phyloP scores from a whole-genome alignment of 2,329 filamentous ascomycete species.

The Aureobasidium pullulans region DNA sequence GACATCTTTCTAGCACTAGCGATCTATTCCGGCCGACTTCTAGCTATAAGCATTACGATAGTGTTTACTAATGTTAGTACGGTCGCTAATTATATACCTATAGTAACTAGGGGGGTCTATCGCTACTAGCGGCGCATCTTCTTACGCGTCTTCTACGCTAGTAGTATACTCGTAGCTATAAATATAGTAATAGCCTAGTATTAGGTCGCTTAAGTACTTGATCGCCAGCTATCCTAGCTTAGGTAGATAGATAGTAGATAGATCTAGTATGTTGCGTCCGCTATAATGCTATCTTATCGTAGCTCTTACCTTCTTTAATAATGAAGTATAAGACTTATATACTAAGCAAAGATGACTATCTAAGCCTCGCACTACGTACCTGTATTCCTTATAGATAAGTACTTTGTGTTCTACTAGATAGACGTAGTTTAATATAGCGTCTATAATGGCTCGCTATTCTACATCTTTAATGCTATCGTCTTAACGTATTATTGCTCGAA shows the following conservation, averaged over 20 bases:
- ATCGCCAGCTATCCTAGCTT: neutral
- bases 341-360: neutral
- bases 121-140: too few species aligned
- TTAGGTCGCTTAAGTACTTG: neutral
- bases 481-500: too few species aligned
- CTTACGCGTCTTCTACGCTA: neutral
- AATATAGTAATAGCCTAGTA: neutral
- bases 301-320: too few species aligned
- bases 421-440: neutral
- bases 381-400: neutral
- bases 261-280: neutral
- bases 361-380: neutral
- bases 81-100: neutral
- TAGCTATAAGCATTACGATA: neutral
- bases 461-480: too few species aligned
- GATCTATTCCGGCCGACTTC: neutral
- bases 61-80: neutral
- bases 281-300: neutral
- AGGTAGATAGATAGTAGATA: neutral
- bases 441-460: neutral
- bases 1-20: neutral
- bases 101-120: neutral
- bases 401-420: neutral
- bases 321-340: neutral
- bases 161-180: neutral